phyloP scores from a whole-genome alignment of 208 protist genomes.

The Acanthamoeba sp. region DNA sequence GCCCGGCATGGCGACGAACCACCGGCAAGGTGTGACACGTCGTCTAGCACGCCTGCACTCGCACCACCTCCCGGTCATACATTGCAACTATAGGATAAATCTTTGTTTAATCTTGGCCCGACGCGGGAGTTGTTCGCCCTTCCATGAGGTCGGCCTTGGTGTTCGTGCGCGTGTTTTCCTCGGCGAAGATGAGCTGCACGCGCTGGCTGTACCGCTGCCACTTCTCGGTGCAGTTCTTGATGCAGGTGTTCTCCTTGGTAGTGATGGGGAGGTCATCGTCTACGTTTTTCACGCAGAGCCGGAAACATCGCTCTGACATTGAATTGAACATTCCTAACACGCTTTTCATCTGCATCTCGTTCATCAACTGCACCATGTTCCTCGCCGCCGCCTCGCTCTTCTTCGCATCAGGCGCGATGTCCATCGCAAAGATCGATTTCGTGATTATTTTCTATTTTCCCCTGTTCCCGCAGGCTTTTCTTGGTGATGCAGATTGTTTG shows the following conservation, averaged over 20 bases:
- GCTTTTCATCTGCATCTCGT: constrained; percentile 5
- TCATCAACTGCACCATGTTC: constrained; percentile 35
- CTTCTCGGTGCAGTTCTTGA: constrained; percentile 23
- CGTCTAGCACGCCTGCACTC: too few relatives aligned
- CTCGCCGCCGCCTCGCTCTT: neutral
- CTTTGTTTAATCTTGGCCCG: neutral
- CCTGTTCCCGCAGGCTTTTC: too few relatives aligned
- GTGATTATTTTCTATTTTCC: neutral
- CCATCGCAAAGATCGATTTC: neutral
- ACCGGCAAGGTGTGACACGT: too few relatives aligned
- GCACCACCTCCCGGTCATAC: too few relatives aligned
- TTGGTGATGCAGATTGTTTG: neutral
- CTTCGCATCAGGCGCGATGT: constrained; percentile 3
- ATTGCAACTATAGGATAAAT: too few relatives aligned
- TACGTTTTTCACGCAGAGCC: neutral
- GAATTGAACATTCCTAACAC: neutral
- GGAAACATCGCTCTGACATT: constrained; percentile 24
- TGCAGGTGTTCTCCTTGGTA: constrained; percentile 1
- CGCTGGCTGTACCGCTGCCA: constrained; percentile 31
- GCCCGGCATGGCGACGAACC: too few relatives aligned
- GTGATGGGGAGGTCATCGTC: neutral
- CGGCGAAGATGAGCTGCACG: neutral
- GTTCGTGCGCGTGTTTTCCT: neutral
- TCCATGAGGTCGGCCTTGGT: constrained; percentile 6
- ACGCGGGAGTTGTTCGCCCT: neutral